Evolutionary conservation across 2,329 filamentous ascomycete species (phyloP).

Genomic region (Aspergillus fijiensis): DNA sequence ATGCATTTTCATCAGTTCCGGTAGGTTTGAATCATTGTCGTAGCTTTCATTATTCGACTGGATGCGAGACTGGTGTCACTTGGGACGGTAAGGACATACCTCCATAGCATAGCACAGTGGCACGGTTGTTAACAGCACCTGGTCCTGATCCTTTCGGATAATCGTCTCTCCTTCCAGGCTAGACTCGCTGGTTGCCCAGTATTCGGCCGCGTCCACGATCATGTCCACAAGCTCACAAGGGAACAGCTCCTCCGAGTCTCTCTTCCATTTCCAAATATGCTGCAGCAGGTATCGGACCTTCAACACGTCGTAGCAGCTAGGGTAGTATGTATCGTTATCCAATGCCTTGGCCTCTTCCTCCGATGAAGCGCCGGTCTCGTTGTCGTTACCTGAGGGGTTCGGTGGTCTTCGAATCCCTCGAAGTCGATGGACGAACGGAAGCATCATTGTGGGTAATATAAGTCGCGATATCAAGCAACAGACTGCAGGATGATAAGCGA

Average conservation of each 20-base stretch:
- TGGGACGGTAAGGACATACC: slow-evolving; percentile 16
- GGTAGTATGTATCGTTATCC: slow-evolving; percentile 23
- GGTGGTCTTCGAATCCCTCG: background rate
- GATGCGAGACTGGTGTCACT: background rate
- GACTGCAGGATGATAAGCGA: background rate
- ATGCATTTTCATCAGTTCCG: background rate
- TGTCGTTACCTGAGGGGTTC: background rate
- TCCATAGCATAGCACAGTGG: slow-evolving; percentile 38
- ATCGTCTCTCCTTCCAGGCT: slow-evolving; percentile 21
- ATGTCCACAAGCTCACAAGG: slow-evolving; percentile 41
- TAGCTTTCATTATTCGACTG: background rate
- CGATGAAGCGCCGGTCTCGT: background rate
- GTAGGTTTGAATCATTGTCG: background rate
- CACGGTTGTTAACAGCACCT: slow-evolving; percentile 34
- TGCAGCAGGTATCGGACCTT: slow-evolving; percentile 33
- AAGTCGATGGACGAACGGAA: slow-evolving; percentile 1
- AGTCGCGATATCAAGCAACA: background rate
- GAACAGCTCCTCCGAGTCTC: slow-evolving; percentile 20
- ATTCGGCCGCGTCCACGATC: slow-evolving; percentile 41
- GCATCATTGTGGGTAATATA: background rate
- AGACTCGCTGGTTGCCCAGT: slow-evolving; percentile 31
- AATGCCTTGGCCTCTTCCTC: background rate
- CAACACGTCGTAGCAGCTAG: slow-evolving; percentile 34
- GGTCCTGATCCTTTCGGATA: slow-evolving; percentile 35
- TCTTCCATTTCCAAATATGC: slow-evolving; percentile 24